Evolutionary conservation across 192 early-diverging fungal genomes (phyloP).

Genomic region (Coemansia reversa): DNA sequence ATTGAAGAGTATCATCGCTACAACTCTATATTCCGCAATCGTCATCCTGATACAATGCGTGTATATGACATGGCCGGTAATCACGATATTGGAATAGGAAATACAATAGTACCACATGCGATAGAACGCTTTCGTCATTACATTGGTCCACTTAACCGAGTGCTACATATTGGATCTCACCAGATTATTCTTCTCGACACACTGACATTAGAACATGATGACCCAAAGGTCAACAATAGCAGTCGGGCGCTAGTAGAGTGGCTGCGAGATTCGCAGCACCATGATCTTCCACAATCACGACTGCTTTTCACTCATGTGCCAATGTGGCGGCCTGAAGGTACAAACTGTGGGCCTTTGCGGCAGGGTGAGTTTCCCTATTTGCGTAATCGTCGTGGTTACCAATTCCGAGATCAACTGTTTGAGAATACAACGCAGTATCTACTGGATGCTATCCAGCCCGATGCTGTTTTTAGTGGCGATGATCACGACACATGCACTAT

Average conservation of each 20-base stretch:
- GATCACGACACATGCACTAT: slow-evolving; percentile 91
- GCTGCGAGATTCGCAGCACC: slow-evolving; percentile 16
- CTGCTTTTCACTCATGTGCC: slow-evolving; percentile 90
- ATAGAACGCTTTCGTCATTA: slow-evolving; percentile 51
- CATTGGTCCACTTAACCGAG: slow-evolving; percentile 61
- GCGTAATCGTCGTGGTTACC: slow-evolving; percentile 68
- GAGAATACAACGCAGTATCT: slow-evolving; percentile 59
- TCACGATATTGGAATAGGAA: slow-evolving; percentile 89
- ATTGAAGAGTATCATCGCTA: slow-evolving; percentile 58
- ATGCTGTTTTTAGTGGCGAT: slow-evolving; percentile 82
- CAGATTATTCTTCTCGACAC: slow-evolving; percentile 75
- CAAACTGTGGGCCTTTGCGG: slow-evolving; percentile 71
- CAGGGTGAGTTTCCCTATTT: slow-evolving; percentile 49
- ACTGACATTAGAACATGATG: slow-evolving; percentile 59
- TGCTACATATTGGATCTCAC: slow-evolving; percentile 59
- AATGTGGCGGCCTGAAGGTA: slow-evolving; percentile 64
- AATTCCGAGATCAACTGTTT: slow-evolving; percentile 85
- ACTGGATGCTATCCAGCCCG: slow-evolving; percentile 61
- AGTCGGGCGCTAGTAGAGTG: slow-evolving; percentile 19
- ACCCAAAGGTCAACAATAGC: slow-evolving; percentile 4
- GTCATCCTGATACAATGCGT: slow-evolving; percentile 16
- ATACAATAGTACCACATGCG: slow-evolving; percentile 49
- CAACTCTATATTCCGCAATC: slow-evolving; percentile 53
- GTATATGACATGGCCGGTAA: slow-evolving; percentile 79
- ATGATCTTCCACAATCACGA: slow-evolving; percentile 6